Conservation (phyloP, 129 eudicot species). For the Oenanthe sinensis region DNA sequence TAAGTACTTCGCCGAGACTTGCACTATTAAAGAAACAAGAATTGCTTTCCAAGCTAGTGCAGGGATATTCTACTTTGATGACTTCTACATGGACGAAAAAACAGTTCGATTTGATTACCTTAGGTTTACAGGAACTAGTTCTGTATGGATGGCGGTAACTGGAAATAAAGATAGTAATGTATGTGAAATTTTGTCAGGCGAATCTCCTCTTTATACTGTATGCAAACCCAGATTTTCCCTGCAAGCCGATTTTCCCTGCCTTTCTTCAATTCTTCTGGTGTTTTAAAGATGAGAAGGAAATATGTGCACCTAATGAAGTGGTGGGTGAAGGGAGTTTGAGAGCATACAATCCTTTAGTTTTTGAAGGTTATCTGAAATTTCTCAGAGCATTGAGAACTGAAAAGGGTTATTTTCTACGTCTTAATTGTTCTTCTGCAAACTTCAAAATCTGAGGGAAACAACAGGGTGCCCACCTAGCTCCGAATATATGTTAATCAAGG, state of each 20-base stretch:
- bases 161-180: neutral
- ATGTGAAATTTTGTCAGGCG: neutral
- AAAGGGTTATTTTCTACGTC: neutral
- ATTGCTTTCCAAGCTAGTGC: neutral
- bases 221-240: neutral
- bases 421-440: neutral
- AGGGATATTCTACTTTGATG: neutral
- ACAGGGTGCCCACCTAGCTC: conserved; percentile 1
- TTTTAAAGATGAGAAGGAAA: conserved; percentile 72
- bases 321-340: conserved; percentile 46
- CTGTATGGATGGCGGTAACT: neutral
- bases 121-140: neutral
- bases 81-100: neutral
- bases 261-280: conserved; percentile 94
- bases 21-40: neutral
- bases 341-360: conserved; percentile 57
- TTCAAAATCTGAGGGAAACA: neutral
- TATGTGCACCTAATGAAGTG: conserved; percentile 69
- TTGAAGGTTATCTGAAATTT: conserved; percentile 60
- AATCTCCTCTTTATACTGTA: neutral
- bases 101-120: neutral
- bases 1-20: neutral
- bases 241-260: conserved; percentile 55
- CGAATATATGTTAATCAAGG: neutral
- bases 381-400: conserved; percentile 46